Evolutionary conservation across 169 alveolate genomes (phyloP), one percentile per base, ranked within the genome.

Genomic region (Plasmodium reichenowi): DNA sequence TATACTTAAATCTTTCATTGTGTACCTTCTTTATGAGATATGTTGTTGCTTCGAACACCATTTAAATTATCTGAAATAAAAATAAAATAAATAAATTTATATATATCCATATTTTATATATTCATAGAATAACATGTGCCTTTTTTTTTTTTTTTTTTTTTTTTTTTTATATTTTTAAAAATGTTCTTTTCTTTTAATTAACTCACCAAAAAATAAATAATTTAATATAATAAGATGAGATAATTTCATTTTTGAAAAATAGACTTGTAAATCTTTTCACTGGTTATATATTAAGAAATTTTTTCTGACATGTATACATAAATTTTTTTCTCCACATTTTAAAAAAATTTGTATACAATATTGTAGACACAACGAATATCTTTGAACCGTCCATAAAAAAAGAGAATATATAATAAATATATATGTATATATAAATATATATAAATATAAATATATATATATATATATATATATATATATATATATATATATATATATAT

Each of bases 221-320:
- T 76, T 76, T 26, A 76, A 58, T 50, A 76, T 50, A n/a, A 76
- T 38, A 10, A 76, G 54, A 59, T 50, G 43, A 29, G 43, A 47
- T 76, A 66, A 22, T 17, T 66, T 76, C 89, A 76, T 76, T 76
- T 76, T 76, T 56, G 32, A 76, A 76, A 63, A 43, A 74, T 12
- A 32, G n/a, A 29, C 43, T 76, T 17, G 15, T 38, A 66, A 54
- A 64, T n/a, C 89, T 50, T 76, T 15, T 76, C 89, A 76, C 54
- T 76, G 62, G 67, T 76, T 66, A 48, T 24, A 43, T 66, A 47
- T 45, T 45, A 3, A 45, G 64, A 26, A 24, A 48, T 13, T 66
- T 64, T 47, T 63, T 45, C 71, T 17, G 26, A 58, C 45, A 50
- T 76, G 64, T 70, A 29, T 29, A 29, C 43, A 29, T 29, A 29